Evolutionary conservation across 805 yeast genomes (phyloP).

Genomic region (Cyberlindnera subsufficiens): DNA sequence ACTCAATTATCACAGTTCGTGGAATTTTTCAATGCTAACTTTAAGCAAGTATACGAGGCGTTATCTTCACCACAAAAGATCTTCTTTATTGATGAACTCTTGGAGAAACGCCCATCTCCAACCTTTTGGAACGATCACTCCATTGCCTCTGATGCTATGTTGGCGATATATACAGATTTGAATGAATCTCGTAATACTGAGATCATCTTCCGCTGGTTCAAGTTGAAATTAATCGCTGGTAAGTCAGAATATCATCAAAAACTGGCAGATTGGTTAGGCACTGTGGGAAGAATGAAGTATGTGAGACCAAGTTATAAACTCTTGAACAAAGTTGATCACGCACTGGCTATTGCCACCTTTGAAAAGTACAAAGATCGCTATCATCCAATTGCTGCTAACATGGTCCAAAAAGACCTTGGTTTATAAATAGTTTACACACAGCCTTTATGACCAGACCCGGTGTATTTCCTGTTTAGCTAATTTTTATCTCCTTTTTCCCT

Average conservation of each 20-base stretch:
- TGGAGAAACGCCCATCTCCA: conserved; percentile 39
- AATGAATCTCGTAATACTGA: conserved; percentile 67
- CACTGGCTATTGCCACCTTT: conserved; percentile 63
- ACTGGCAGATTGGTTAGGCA: conserved; percentile 80
- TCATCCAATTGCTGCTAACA: conserved; percentile 78
- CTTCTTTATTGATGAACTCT: conserved; percentile 68
- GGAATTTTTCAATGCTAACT: conserved; percentile 13
- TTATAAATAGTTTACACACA: conserved; percentile 14
- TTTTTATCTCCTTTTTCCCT: neutral
- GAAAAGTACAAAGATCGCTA: conserved; percentile 50
- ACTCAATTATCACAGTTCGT: conserved; percentile 11
- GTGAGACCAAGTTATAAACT: conserved; percentile 81
- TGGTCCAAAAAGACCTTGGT: conserved; percentile 81
- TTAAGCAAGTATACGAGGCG: conserved; percentile 29
- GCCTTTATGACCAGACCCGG: too few relatives aligned
- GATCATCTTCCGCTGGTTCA: conserved; percentile 71
- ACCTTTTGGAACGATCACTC: conserved; percentile 29
- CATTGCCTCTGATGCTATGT: conserved; percentile 31
- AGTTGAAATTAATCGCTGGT: conserved; percentile 54
- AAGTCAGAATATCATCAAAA: conserved; percentile 39
- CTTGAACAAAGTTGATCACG: conserved; percentile 56
- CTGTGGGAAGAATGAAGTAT: conserved; percentile 92
- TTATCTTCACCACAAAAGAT: conserved; percentile 75
- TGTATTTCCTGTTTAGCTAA: neutral
- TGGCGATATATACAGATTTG: conserved; percentile 31